Evolutionary conservation across 768 basidiomycete species (phyloP).

Genomic region (Boletus pseudo-olivaceus): DNA sequence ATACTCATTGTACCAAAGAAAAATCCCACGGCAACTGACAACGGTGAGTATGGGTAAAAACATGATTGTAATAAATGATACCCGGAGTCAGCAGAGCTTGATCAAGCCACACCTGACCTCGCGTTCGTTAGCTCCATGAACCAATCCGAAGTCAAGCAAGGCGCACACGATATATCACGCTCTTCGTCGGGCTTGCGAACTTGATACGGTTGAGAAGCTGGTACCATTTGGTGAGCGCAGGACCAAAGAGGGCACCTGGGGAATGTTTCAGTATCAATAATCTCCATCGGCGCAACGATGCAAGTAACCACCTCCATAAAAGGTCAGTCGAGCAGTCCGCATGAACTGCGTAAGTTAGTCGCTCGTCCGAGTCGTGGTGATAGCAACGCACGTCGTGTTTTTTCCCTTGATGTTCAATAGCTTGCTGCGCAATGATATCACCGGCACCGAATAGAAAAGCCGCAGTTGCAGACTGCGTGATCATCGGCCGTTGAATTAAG

Average conservation of each 20-base stretch:
- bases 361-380: background rate
- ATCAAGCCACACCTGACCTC: conserved; percentile 69
- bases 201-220: conserved; percentile 65
- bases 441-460: conserved; percentile 68
- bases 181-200: conserved; percentile 58
- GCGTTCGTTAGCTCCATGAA: background rate
- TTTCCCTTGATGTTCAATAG: conserved; percentile 64
- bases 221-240: conserved; percentile 82
- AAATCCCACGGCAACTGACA: conserved; percentile 41
- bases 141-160: background rate
- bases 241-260: conserved; percentile 71
- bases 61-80: conserved; percentile 20
- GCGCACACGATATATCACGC: conserved; percentile 59
- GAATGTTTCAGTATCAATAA: background rate
- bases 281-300: background rate
- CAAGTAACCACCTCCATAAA: conserved; percentile 62
- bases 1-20: conserved; percentile 78
- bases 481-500: conserved; percentile 58
- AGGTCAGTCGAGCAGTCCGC: conserved; percentile 60
- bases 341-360: conserved; percentile 38
- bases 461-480: conserved; percentile 59
- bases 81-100: conserved; percentile 76
- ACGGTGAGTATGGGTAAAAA: conserved; percentile 1
- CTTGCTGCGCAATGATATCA: conserved; percentile 85
- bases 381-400: conserved; percentile 66